Evolutionary conservation across 2,329 filamentous ascomycete species (phyloP), one percentile per base, ranked within the genome.

Genomic region (Neurospora sp.): DNA sequence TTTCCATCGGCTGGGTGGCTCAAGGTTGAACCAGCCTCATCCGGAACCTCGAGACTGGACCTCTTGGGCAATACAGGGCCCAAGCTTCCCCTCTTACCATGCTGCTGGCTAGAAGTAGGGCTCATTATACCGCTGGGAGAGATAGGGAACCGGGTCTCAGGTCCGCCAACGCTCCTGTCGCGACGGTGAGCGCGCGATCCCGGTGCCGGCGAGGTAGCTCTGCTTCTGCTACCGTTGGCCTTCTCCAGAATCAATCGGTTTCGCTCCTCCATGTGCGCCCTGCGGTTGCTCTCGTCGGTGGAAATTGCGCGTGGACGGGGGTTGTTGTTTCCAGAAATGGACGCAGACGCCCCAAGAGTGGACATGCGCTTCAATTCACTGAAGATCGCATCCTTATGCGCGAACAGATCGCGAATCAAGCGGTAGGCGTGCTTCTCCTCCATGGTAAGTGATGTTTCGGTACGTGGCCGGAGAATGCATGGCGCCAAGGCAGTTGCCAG

Each of bases 341-440:
- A 89, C 62, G 85, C 83, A n/a, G 87, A 86, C 75, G 91, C 88
- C 12, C 85, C 88, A 19, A 92, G 84, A 10, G 87, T 87, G 62
- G 91, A 92, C 78, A 93, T 91, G 75, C 96, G 93, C 84, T 99
- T 99, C 73, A 99, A 86, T 79, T 97, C 96, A 73, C 91, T 92
- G 80, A 99, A 99, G 77, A 99, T 97, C 72, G 92, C 87, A 72
- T 97, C 92, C 81, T 99, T 99, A 83, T 98, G 91, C 8, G 91
- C 87, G 77, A 99, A 96, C 12, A 99, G 86, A 78, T 99, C 96
- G 68, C 93, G 91, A 68, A 99, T 89, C 28, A 99, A 87, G 70
- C 95, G 92, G 81, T 94, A 93, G 68, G 91, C 91, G 81, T 97
- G 96, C 77, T 92, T 94, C 82, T 99, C 96, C 78, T 97, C 93